Conservation (phyloP, 225 moss, liverwort and hornwort genomes). For the Pleurozium schreberi region DNA sequence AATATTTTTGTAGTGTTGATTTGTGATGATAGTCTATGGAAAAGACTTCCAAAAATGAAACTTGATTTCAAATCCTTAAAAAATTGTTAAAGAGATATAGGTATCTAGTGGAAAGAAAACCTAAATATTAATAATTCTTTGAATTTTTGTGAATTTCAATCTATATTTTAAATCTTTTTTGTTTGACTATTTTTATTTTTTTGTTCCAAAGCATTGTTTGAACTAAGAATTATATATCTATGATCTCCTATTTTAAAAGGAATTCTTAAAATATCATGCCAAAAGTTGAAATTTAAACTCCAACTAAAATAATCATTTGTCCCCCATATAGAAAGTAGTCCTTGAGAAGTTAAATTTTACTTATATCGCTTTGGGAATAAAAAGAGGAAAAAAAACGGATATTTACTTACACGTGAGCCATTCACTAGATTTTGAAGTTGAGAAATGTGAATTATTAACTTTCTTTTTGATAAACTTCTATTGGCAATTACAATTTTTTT, state of each 20-base stretch:
- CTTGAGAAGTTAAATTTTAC: not conserved
- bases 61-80: not conserved
- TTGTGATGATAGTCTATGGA: not conserved
- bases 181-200: not conserved
- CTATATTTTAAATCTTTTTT: too few species aligned
- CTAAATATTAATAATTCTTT: not conserved
- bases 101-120: not conserved
- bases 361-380: not conserved
- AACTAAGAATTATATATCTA: not conserved
- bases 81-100: not conserved
- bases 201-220: not conserved
- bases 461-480: not conserved
- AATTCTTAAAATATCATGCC: not conserved
- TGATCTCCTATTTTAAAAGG: not conserved
- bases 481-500: too few species aligned
- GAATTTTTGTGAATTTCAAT: not conserved
- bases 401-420: not conserved
- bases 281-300: not conserved
- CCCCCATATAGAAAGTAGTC: not conserved
- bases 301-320: not conserved
- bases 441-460: not conserved
- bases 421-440: not conserved
- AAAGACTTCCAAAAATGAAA: not conserved
- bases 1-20: not conserved
- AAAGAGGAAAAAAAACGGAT: accelerated